Evolutionary conservation across 2,329 filamentous ascomycete species (phyloP).

Genomic region (Dendrostoma leiphaemia): DNA sequence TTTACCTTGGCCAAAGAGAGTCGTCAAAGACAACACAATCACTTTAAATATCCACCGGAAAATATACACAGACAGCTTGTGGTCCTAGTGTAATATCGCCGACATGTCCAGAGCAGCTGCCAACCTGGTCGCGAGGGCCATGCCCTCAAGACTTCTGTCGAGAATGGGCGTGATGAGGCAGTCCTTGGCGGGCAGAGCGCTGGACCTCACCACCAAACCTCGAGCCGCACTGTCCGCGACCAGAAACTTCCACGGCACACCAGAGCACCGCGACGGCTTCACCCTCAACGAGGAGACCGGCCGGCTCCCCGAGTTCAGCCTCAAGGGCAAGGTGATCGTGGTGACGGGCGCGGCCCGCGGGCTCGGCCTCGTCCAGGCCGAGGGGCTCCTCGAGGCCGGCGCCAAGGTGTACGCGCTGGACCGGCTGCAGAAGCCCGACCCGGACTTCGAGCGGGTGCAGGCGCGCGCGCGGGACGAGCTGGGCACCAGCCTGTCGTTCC

Average conservation of each 20-base stretch:
- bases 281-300: conserved; percentile 8
- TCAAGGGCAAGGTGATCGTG: conserved; percentile 70
- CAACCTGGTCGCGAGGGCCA: background rate
- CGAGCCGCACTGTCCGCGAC: background rate
- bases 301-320: conserved; percentile 69
- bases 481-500: conserved; percentile 69
- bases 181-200: background rate
- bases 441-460: conserved; percentile 63
- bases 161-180: too few relatives aligned
- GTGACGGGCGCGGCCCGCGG: conserved; percentile 77
- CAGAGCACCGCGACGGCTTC: background rate
- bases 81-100: background rate
- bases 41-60: background rate
- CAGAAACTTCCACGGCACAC: conserved; percentile 8
- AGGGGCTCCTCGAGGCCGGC: conserved; percentile 77
- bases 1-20: too few relatives aligned
- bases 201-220: background rate
- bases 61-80: background rate
- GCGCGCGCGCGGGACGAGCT: conserved; percentile 63
- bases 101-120: conserved; percentile 11
- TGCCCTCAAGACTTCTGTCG: background rate
- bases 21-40: too few relatives aligned
- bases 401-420: conserved; percentile 68
- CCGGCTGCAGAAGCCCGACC: conserved; percentile 53
- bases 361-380: conserved; percentile 73